Evolutionary conservation across 1,284 basidiomycete genomes (phyloP), one percentile per base, ranked within the genome.

Genomic region (Somion occarium): DNA sequence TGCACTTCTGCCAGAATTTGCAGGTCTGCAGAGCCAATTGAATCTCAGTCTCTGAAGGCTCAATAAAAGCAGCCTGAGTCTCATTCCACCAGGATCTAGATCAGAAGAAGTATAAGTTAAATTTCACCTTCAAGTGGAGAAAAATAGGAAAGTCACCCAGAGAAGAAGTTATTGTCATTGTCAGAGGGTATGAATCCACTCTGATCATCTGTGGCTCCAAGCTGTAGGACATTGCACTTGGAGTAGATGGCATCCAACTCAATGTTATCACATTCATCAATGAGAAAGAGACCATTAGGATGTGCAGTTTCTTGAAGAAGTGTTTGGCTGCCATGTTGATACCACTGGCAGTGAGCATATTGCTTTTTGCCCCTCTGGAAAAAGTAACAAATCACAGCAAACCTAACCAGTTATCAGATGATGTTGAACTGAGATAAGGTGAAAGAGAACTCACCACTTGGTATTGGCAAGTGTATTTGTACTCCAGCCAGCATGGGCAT

Each of bases 271-370:
- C 85, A 88, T 22, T 72, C 67, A 34, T 78, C 67, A 48, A 80
- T 69, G 15, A 78, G 69, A 57, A 75, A 85, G 0, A 88, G 66
- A 0, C 72, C 71, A 46, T 76, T 74, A 1, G 84, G 73, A 53
- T 87, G 83, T 0, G 82, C 76, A 0, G 75, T 74, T 57, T 88
- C 81, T 57, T 84, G 82, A 1, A 87, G 69, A 4, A 83, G 61
- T 0, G 81, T 86, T 57, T 82, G 78, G 3, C 79, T 82, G 2
- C 82, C 81, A 66, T 85, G 85, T 23, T 73, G 68, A 52, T 79
- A 73, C 85, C 85, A 88, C 50, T 82, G 79, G 0, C 71, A 80
- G 63, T 88, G 85, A 52, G 83, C 81, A 62, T 70, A 72, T 57
- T 78, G 79, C 50, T 58, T 56, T 3, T 47, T 57, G 25, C 63